Evolutionary conservation across 2,329 filamentous ascomycete genomes (phyloP).

Genomic region (Aspergillus tubingensis): DNA sequence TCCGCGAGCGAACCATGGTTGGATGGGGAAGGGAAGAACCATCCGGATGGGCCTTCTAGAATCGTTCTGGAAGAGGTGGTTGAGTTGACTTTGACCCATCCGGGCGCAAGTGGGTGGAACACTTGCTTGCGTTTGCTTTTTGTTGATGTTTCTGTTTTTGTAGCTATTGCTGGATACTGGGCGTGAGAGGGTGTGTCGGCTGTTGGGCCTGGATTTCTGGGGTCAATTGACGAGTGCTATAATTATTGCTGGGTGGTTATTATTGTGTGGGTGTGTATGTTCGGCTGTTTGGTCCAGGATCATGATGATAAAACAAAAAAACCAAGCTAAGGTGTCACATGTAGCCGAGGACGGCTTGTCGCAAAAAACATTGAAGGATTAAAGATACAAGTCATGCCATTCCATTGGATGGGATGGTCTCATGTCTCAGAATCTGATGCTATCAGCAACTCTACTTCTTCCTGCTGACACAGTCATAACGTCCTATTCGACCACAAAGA

Average conservation of each 20-base stretch:
- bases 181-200: too few species aligned
- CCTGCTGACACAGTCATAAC: neutral
- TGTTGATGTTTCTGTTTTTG: too few species aligned
- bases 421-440: constrained; percentile 4
- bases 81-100: neutral
- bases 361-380: too few species aligned
- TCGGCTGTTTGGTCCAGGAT: too few species aligned
- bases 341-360: too few species aligned
- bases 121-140: too few species aligned
- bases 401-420: constrained; percentile 3
- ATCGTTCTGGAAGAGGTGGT: constrained; percentile 12
- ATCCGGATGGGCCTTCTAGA: constrained; percentile 14
- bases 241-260: too few species aligned
- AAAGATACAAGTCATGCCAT: constrained; percentile 1
- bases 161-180: too few species aligned
- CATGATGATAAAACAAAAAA: neutral
- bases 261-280: too few species aligned
- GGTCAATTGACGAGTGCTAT: too few species aligned
- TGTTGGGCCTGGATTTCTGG: too few species aligned
- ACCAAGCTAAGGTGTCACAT: too few species aligned
- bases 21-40: neutral
- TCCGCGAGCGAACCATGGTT: constrained; percentile 16
- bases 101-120: neutral
- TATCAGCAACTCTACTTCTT: neutral
- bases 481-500: neutral